phyloP scores from a whole-genome alignment of 768 basidiomycete genomes.

The Serendipita sp. region DNA sequence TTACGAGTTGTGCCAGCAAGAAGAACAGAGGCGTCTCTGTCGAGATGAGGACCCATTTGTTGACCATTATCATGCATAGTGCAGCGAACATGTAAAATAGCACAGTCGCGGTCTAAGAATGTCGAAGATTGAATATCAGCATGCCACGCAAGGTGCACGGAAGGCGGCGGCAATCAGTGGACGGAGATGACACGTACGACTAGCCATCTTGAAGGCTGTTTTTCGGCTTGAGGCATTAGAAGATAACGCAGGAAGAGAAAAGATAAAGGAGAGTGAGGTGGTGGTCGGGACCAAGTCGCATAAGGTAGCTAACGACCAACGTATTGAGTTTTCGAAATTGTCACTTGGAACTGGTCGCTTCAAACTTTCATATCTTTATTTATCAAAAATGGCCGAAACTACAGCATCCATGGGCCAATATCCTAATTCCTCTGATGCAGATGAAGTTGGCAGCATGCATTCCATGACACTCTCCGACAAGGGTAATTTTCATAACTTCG shows the following conservation, averaged over 20 bases:
- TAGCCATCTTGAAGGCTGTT: conserved; percentile 1
- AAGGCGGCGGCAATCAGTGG: background rate
- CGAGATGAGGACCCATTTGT: conserved; percentile 79
- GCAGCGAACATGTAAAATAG: conserved; percentile 24
- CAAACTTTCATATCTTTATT: background rate
- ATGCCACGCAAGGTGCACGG: background rate
- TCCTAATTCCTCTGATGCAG: background rate
- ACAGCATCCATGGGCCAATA: background rate
- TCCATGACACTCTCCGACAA: conserved; percentile 4
- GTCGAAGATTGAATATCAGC: background rate
- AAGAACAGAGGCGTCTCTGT: conserved; percentile 74
- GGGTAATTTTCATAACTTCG: background rate
- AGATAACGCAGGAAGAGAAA: background rate
- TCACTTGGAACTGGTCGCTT: background rate
- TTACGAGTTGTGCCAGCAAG: conserved; percentile 61
- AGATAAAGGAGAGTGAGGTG: conserved; percentile 7
- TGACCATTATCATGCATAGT: conserved; percentile 18
- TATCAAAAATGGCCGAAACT: background rate
- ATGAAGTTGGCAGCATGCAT: background rate
- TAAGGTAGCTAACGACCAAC: background rate
- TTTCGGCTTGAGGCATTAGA: background rate
- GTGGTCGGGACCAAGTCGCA: background rate
- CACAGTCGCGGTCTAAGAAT: background rate
- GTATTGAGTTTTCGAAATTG: background rate
- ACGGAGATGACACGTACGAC: conserved; percentile 1